Evolutionary conservation across 164 flowering plant genomes (phyloP), one percentile per base, ranked within the genome.

Genomic region (Taxillus chinensis): DNA sequence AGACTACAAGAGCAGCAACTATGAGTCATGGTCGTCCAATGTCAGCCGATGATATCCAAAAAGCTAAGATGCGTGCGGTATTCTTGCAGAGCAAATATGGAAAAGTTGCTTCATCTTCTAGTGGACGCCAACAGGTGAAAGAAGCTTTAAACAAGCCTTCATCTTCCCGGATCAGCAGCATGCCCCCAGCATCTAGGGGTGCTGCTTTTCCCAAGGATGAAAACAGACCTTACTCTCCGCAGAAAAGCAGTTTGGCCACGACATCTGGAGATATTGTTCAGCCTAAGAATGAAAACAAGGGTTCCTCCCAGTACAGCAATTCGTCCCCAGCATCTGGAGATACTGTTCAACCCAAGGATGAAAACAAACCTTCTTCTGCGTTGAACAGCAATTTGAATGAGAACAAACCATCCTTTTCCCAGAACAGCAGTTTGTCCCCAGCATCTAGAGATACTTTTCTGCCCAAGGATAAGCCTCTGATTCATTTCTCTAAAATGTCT

Each of bases 1-100:
- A 78, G 76, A 75, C 68, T 38, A 39, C 74, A 15, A 87, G 75
- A 77, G 68, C 79, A 38, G 73, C 64, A 2, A 48, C 83, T 71
- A 67, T 74, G 38, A 81, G 68, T 68, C 89, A 82, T 69, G 75
- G 86, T 55, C 96, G 97, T 39, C 99, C 99, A 39, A 81, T 95
- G 79, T 89, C 99, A 41, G 84, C 93, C 45, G 99, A 95, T 77
- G 99, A 95, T 70, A 95, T 95, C 56, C 92, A 91, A 62, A 95
- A 95, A 68, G 99, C 99, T 55, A 95, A 95, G 74, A 69, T 87
- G 90, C 93, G 96, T 27, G 97, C 93, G 16, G 76, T 67, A 8
- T 85, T 79, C 75, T 79, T 86, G 97, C 87, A 86, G 74, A 80
- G 76, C 75, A 91, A 91, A 70, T 71, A 86, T 72, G 87, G 86